These are phyloP conservation scores for Anaeramoeba flamelloides DNA, from an alignment of 78 protist genomes.

Conservation along the genomic window DNA sequence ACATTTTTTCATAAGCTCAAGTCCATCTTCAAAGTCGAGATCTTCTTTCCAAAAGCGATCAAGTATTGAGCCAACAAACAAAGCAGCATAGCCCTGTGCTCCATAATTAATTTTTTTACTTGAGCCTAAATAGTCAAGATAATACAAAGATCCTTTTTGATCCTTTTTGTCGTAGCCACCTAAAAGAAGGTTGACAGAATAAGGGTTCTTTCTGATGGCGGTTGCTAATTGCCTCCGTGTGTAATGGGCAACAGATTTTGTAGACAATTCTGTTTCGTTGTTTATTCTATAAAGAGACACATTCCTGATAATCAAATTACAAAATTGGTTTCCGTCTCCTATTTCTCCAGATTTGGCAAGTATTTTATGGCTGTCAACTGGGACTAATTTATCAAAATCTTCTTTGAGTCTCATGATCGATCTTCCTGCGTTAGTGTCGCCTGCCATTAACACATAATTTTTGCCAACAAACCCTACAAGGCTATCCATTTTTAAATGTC, in stretches of 20 bases:
- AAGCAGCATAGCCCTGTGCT: constrained; percentile 42
- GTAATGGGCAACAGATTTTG: constrained; percentile 30
- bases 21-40: constrained; percentile 25
- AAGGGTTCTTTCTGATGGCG: constrained; percentile 22
- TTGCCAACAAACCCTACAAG: constrained; percentile 25
- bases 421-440: constrained; percentile 10
- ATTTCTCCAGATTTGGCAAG: constrained; percentile 28
- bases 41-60: constrained; percentile 21
- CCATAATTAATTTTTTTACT: constrained; percentile 19
- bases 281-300: constrained; percentile 12
- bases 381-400: constrained; percentile 26
- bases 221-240: constrained; percentile 27
- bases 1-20: constrained; percentile 18
- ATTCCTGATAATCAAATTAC: constrained; percentile 26
- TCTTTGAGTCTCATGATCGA: constrained; percentile 16
- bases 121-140: constrained; percentile 42
- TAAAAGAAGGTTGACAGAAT: constrained; percentile 23
- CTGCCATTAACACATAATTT: constrained; percentile 20
- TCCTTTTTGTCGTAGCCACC: constrained; percentile 39
- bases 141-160: constrained; percentile 30
- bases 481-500: constrained; percentile 23
- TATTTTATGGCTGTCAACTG: constrained; percentile 16
- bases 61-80: constrained; percentile 20
- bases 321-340: constrained; percentile 28
- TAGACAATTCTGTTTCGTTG: constrained; percentile 7